Conservation (phyloP, 2,329 filamentous ascomycete genomes). For the Clonostachys rhizophaga region DNA sequence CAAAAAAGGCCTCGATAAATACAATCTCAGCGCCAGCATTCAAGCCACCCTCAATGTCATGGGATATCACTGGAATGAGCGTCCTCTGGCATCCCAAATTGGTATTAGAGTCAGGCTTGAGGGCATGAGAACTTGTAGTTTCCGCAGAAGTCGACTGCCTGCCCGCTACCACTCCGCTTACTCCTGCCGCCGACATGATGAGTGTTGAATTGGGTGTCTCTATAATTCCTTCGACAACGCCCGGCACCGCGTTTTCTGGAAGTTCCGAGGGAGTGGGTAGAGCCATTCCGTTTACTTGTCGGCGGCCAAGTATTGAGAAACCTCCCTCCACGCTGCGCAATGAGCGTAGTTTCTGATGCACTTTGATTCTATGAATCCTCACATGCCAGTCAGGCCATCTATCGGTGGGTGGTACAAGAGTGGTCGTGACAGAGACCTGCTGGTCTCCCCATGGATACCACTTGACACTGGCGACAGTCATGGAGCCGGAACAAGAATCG, state of each 20-base stretch:
- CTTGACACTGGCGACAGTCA: slow-evolving; percentile 1
- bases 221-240: background rate
- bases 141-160: background rate
- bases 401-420: slow-evolving; percentile 25
- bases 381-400: slow-evolving; percentile 65
- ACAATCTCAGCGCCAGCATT: background rate
- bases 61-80: background rate
- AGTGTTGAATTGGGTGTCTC: background rate
- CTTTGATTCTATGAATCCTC: slow-evolving; percentile 3
- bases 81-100: slow-evolving; percentile 3
- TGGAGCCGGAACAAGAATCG: background rate
- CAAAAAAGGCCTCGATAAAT: background rate
- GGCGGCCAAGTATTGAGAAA: slow-evolving; percentile 5
- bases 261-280: background rate
- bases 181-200: slow-evolving; percentile 3
- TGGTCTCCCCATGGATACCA: slow-evolving; percentile 7
- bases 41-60: background rate
- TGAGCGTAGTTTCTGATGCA: background rate
- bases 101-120: slow-evolving; percentile 10
- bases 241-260: background rate
- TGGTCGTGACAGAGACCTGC: slow-evolving; percentile 5
- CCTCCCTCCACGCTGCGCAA: slow-evolving; percentile 8
- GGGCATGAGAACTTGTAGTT: background rate
- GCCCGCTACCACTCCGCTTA: slow-evolving; percentile 3
- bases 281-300: background rate